A percentile compares a stretch with the other conserved stretches of the same genome.
These are phyloP conservation scores for Chalciporus pseudorubinellus DNA, from an alignment of 768 basidiomycete genomes.

Conservation along the genomic window DNA sequence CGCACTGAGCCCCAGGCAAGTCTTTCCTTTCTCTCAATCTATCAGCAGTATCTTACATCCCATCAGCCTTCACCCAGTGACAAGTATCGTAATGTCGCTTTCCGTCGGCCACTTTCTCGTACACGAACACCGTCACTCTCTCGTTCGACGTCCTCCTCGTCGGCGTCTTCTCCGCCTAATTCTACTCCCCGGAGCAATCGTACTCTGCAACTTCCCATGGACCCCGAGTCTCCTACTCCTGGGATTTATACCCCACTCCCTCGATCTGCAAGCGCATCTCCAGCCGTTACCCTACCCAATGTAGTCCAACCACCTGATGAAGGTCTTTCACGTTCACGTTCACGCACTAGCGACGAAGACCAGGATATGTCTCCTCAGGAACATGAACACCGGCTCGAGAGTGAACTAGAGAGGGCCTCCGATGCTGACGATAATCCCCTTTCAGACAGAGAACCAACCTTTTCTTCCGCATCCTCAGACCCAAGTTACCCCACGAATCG, in stretches of 20 bases:
- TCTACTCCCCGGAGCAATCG: constrained; percentile 61
- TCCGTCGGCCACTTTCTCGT: constrained; percentile 50
- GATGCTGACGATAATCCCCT: constrained; percentile 28
- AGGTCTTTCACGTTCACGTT: constrained; percentile 8
- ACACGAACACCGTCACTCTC: constrained; percentile 67
- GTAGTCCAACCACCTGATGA: constrained; percentile 20
- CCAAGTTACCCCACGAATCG: constrained; percentile 31
- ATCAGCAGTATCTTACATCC: neutral
- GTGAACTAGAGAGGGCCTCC: constrained; percentile 19
- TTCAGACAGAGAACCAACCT: constrained; percentile 55
- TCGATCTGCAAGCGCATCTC: constrained; percentile 49
- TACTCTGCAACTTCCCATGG: constrained; percentile 41
- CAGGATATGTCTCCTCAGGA: neutral
- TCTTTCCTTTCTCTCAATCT: constrained; percentile 1
- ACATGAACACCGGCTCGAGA: constrained; percentile 16
- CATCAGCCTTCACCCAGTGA: constrained; percentile 60
- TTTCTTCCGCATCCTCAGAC: constrained; percentile 63
- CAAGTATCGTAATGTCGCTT: constrained; percentile 60
- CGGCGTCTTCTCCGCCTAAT: constrained; percentile 53
- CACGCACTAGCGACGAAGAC: constrained; percentile 12
- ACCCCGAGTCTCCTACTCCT: constrained; percentile 47
- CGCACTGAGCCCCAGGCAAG: constrained; percentile 60
- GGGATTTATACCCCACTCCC: constrained; percentile 51
- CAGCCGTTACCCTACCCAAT: constrained; percentile 35
- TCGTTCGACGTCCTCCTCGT: constrained; percentile 55